phyloP scores from a whole-genome alignment of 169 alveolate genomes.

The Cryptosporidium bovis region DNA sequence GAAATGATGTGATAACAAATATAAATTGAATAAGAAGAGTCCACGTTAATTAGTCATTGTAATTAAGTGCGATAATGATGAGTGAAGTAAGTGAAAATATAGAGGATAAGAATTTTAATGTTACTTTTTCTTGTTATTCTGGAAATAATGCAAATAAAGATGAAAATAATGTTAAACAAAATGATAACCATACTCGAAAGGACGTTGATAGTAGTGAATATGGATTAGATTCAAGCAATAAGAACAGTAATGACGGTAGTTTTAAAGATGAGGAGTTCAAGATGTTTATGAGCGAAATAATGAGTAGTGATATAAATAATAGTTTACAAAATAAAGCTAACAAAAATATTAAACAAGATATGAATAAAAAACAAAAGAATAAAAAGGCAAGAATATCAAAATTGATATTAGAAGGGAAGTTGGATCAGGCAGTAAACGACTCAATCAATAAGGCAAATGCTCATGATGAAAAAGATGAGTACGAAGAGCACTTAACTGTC shows the following conservation, averaged over 20 bases:
- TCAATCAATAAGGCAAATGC: not conserved
- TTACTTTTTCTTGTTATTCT: too few species aligned
- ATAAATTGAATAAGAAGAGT: too few species aligned
- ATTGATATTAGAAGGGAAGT: conserved; percentile 32
- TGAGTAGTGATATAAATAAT: not conserved
- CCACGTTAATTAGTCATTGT: too few species aligned
- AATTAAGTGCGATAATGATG: too few species aligned
- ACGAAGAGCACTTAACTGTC: not conserved
- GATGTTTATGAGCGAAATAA: conserved; percentile 50
- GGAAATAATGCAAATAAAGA: too few species aligned
- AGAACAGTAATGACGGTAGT: not conserved
- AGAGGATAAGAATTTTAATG: too few species aligned
- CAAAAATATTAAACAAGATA: not conserved
- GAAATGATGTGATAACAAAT: too few species aligned
- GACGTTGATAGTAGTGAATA: not conserved
- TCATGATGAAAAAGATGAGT: not conserved
- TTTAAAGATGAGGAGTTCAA: conserved; percentile 11
- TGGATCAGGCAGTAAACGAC: conserved; percentile 27
- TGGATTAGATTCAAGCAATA: not conserved
- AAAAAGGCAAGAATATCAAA: conserved; percentile 43
- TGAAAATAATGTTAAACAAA: not conserved
- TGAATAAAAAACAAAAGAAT: not conserved
- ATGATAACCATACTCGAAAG: too few species aligned
- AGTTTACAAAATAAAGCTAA: not conserved
- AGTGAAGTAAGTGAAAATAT: too few species aligned